Percentiles rank a stretch among this genome's conserved stretches.
Evolutionary conservation across 768 basidiomycete species (phyloP).

Genomic region (Kwoniella newhampshirensis): DNA sequence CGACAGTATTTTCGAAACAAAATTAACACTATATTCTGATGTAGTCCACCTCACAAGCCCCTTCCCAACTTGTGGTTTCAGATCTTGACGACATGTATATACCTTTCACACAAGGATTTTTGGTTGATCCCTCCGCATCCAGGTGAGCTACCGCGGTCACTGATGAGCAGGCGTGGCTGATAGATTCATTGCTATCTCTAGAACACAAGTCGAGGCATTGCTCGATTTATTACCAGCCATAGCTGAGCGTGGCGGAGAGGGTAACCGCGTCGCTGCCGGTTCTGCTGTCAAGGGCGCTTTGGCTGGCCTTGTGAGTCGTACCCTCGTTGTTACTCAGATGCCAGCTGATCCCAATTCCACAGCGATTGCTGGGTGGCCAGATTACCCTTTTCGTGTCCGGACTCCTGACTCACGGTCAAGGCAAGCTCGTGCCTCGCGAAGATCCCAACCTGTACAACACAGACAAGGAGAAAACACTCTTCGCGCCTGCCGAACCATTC

Average conservation of each 20-base stretch:
- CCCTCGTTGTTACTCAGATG: no score
- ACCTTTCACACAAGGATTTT: conserved; percentile 69
- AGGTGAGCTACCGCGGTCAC: no score
- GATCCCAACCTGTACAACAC: conserved; percentile 75
- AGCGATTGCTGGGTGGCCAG: conserved; percentile 65
- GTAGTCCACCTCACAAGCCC: conserved; percentile 30
- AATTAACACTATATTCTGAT: no score
- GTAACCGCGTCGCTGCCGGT: conserved; percentile 67
- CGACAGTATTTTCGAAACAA: no score
- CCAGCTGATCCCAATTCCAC: background rate
- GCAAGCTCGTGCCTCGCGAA: conserved; percentile 63
- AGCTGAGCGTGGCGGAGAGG: conserved; percentile 57
- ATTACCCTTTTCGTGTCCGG: conserved; percentile 69
- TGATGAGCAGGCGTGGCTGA: background rate
- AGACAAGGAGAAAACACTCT: conserved; percentile 80
- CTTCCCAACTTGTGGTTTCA: conserved; percentile 69
- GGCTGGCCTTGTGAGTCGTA: conserved; percentile 64
- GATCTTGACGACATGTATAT: conserved; percentile 92
- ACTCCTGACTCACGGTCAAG: conserved; percentile 69
- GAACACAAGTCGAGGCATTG: conserved; percentile 65
- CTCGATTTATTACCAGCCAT: conserved; percentile 66
- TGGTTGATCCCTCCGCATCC: conserved; percentile 71
- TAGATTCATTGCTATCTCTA: conserved; percentile 46
- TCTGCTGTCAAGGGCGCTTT: conserved; percentile 72
- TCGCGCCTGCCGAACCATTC: conserved; percentile 68